Evolutionary conservation across 2,329 filamentous ascomycete species (phyloP), one percentile per base, ranked within the genome.

Genomic region (Meredithiella fracta): DNA sequence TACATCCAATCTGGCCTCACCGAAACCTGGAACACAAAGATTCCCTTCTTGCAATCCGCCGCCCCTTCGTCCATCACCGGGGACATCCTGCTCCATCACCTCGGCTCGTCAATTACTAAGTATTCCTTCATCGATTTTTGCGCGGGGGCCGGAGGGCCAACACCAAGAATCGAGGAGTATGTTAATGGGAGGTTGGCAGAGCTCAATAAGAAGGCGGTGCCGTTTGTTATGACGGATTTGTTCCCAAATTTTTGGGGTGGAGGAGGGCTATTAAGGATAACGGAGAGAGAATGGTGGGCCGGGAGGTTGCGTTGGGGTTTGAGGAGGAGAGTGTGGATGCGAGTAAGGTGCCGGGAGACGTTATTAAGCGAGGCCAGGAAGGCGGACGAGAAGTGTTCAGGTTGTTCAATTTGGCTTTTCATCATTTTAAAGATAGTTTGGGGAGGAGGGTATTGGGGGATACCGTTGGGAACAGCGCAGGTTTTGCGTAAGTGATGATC

Each of bases 61-160:
- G 76, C 79, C 7, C 78, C 82, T 1, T 80, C 81, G 17, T 68
- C 72, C n/a, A 65, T 82, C 44, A 80, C 79, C n/a, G 77, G 81
- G 50, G 66, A 70, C 47, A 68, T 78, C 20, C 73, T 87, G 49
- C 69, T 73, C 40, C 67, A 67, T 22, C 68, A 75, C 44, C 72
- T 83, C 14, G 71, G 72, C 37, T 63, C 69, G 25, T 22, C 31
- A 37, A 68, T 78, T 1, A 67, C 71, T 17, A 66, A 70, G 1
- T 80, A 83, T 66, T 79, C 76, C 17, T 80, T 85, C 62, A 75
- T 89, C 59, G 85, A 90, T 68, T 86, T 88, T 67, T 87, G 84
- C 65, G 82, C 84, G 1, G 85, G 85, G 53, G 81, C 76, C 14
- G 85, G 85, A 42, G 85, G 85, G 0, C 83, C 83, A 0, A 86